phyloP scores from a whole-genome alignment of 2,329 filamentous ascomycete species.

The Fusarium continuum region DNA sequence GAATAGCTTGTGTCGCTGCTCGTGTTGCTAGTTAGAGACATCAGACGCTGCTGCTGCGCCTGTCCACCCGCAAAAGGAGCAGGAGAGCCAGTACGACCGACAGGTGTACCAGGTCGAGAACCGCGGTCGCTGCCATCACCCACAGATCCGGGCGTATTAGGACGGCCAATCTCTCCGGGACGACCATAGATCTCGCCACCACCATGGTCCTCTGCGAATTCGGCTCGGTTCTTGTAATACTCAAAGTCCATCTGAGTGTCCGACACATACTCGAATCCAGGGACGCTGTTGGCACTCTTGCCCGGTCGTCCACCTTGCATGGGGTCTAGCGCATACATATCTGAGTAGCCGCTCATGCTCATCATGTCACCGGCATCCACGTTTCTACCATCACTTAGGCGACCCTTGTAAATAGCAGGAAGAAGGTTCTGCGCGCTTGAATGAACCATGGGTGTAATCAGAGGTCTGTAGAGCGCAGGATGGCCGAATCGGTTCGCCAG shows the following conservation, averaged over 20 bases:
- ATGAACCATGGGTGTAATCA: slow-evolving; percentile 96
- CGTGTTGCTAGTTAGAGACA: slow-evolving; percentile 36
- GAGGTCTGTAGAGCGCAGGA: slow-evolving; percentile 85
- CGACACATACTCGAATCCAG: slow-evolving; percentile 89
- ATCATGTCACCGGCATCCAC: slow-evolving; percentile 64
- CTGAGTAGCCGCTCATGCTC: slow-evolving; percentile 78
- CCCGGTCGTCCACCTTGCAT: slow-evolving; percentile 70
- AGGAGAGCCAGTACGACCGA: slow-evolving; percentile 35
- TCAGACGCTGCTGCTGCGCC: slow-evolving; percentile 40
- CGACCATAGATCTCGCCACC: slow-evolving; percentile 75
- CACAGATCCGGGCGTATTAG: slow-evolving; percentile 68
- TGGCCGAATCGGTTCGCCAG: slow-evolving; percentile 86
- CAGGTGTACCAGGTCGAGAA: slow-evolving; percentile 63
- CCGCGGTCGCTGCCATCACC: slow-evolving; percentile 54
- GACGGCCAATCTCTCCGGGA: slow-evolving; percentile 65
- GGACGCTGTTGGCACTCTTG: slow-evolving; percentile 57
- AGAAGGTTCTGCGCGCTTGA: slow-evolving; percentile 88
- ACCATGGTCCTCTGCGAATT: slow-evolving; percentile 89
- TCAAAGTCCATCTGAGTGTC: slow-evolving; percentile 89
- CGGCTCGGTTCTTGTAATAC: slow-evolving; percentile 88
- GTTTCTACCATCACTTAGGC: slow-evolving; percentile 73
- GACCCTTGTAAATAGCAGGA: slow-evolving; percentile 84
- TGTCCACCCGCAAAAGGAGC: slow-evolving; percentile 49
- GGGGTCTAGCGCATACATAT: slow-evolving; percentile 80
- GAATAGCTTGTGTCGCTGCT: slow-evolving; percentile 46